Conservation (phyloP, 2,329 filamentous ascomycete genomes). For the Colletotrichum sp. region DNA sequence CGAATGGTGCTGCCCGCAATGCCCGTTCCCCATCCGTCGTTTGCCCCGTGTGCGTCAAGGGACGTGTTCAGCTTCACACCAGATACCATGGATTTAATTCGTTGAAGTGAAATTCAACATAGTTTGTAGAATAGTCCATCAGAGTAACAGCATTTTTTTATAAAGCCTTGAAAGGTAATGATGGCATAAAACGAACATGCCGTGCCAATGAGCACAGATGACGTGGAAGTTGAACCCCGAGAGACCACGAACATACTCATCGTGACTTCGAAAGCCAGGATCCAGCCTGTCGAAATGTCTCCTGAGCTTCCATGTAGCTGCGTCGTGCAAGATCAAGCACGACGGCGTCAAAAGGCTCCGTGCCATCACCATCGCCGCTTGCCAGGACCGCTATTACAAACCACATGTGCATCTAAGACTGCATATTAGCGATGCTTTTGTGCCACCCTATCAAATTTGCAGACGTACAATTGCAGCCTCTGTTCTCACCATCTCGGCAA, state of each 20-base stretch:
- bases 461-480: neutral
- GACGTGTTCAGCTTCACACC: neutral
- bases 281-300: neutral
- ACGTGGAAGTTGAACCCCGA: neutral
- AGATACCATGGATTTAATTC: neutral
- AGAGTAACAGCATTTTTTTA: accelerated
- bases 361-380: neutral
- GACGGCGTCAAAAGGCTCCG: neutral
- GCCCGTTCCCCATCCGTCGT: neutral
- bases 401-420: neutral
- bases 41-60: neutral
- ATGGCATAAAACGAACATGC: neutral
- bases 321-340: neutral
- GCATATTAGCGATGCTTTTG: neutral
- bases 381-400: neutral
- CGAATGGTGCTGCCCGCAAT: neutral
- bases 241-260: neutral
- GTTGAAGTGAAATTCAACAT: neutral
- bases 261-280: neutral
- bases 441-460: neutral
- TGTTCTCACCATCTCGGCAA: neutral
- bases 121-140: neutral
- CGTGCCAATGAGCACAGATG: neutral
- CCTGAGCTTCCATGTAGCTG: neutral
- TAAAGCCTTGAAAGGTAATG: neutral